These are phyloP conservation scores for Polytrichum commune DNA, from an alignment of 225 moss, liverwort and hornwort species.

Conservation along the genomic window DNA sequence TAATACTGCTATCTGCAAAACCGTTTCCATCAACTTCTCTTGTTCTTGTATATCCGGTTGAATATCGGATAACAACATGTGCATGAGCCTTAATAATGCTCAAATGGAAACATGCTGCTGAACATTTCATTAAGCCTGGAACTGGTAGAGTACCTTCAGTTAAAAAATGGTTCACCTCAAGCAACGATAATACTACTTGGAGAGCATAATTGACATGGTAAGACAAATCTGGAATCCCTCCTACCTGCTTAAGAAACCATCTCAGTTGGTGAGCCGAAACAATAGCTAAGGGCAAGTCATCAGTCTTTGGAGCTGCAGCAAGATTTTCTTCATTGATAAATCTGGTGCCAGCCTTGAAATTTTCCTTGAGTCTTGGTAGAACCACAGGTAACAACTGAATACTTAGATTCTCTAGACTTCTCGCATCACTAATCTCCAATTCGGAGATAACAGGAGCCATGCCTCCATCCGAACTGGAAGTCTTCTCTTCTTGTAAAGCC, in stretches of 20 bases:
- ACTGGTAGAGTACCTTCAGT: too few species aligned
- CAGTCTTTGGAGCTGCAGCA: slow-evolving; percentile 24
- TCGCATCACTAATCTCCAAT: slow-evolving; percentile 8
- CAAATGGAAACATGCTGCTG: too few species aligned
- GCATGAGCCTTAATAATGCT: too few species aligned
- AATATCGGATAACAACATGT: too few species aligned
- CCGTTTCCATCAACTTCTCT: too few species aligned
- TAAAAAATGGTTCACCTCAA: too few species aligned
- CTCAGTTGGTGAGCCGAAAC: slow-evolving; percentile 82
- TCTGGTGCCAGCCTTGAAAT: slow-evolving; percentile 62
- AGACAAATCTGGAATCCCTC: neutral
- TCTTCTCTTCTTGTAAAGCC: slow-evolving; percentile 19
- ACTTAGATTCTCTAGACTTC: slow-evolving; percentile 34
- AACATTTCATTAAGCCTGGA: too few species aligned
- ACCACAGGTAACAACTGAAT: slow-evolving; percentile 41
- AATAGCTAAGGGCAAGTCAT: slow-evolving; percentile 59
- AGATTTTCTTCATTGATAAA: slow-evolving; percentile 24
- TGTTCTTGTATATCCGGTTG: too few species aligned
- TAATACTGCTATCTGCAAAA: too few species aligned
- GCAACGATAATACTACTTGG: neutral
- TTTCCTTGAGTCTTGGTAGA: slow-evolving; percentile 56
- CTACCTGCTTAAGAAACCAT: slow-evolving; percentile 78
- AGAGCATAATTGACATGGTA: slow-evolving; percentile 2
- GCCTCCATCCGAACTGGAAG: slow-evolving; percentile 12
- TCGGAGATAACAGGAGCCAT: slow-evolving; percentile 2